Conservation (phyloP, 495 filamentous ascomycete genomes). For the Cudoniella acicularis region DNA sequence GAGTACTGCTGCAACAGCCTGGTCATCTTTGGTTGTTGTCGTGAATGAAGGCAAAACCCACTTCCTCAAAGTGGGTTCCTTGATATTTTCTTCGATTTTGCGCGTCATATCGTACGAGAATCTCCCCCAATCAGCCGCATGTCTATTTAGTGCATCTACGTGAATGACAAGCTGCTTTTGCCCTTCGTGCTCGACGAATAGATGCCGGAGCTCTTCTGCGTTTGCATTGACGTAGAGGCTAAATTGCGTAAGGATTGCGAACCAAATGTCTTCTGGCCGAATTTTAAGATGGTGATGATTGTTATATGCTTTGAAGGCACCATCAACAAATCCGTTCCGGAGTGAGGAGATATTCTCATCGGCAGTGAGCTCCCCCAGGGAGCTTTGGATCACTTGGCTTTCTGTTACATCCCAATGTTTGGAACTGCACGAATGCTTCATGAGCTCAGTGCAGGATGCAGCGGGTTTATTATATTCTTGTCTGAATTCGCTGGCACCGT, state of each 20-base stretch:
- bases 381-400: slow-evolving; percentile 1
- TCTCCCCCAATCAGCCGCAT: slow-evolving; percentile 34
- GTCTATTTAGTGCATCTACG: slow-evolving; percentile 18
- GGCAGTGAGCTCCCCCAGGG: slow-evolving; percentile 2
- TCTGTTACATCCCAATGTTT: background rate
- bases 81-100: slow-evolving; percentile 32
- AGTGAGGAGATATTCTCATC: slow-evolving; percentile 15
- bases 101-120: slow-evolving; percentile 30
- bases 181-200: slow-evolving; percentile 41
- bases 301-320: slow-evolving; percentile 47
- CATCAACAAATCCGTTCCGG: slow-evolving; percentile 50
- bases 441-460: background rate
- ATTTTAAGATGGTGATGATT: slow-evolving; percentile 51
- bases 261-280: slow-evolving; percentile 59
- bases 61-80: slow-evolving; percentile 30
- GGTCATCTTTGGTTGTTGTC: slow-evolving; percentile 41
- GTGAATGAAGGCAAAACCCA: slow-evolving; percentile 45
- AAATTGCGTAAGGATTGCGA: slow-evolving; percentile 53
- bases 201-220: slow-evolving; percentile 38
- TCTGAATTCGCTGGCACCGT: slow-evolving; percentile 1
- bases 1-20: slow-evolving; percentile 33
- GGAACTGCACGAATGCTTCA: background rate
- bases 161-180: slow-evolving; percentile 41
- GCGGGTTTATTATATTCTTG: too few relatives aligned
- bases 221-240: slow-evolving; percentile 48